Conservation (phyloP, 2,329 filamentous ascomycete species). For the Cercospora sojina region DNA sequence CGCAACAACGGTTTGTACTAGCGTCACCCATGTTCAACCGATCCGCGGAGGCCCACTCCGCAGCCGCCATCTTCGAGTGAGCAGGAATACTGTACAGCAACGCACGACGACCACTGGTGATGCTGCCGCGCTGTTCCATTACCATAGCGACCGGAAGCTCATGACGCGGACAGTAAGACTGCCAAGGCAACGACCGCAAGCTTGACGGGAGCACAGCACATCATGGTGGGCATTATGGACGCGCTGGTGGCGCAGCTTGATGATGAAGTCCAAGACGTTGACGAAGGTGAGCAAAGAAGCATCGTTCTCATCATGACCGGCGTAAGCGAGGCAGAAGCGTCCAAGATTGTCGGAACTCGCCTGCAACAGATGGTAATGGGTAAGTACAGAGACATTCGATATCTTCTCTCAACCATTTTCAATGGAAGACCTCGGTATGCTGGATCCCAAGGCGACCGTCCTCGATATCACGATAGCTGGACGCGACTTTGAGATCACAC, state of each 20-base stretch:
- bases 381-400: slow-evolving; percentile 72
- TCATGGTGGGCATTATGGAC: slow-evolving; percentile 13
- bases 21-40: not conserved
- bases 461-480: slow-evolving; percentile 59
- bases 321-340: not conserved
- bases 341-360: not conserved
- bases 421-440: slow-evolving; percentile 77
- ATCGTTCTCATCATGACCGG: not conserved
- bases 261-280: slow-evolving; percentile 24
- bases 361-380: slow-evolving; percentile 16
- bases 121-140: not conserved
- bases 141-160: not conserved
- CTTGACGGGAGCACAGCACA: not conserved
- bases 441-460: slow-evolving; percentile 66
- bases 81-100: not conserved
- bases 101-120: not conserved
- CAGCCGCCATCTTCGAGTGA: not conserved
- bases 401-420: slow-evolving; percentile 76
- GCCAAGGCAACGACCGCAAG: not conserved
- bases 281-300: slow-evolving; percentile 25
- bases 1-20: not conserved
- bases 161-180: not conserved
- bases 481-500: slow-evolving; percentile 71
- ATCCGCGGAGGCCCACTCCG: not conserved
- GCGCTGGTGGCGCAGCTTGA: slow-evolving; percentile 21